These are phyloP conservation scores for Cyberlindnera nakhonratchasimensis DNA, from an alignment of 805 yeast species.

Conservation along the genomic window DNA sequence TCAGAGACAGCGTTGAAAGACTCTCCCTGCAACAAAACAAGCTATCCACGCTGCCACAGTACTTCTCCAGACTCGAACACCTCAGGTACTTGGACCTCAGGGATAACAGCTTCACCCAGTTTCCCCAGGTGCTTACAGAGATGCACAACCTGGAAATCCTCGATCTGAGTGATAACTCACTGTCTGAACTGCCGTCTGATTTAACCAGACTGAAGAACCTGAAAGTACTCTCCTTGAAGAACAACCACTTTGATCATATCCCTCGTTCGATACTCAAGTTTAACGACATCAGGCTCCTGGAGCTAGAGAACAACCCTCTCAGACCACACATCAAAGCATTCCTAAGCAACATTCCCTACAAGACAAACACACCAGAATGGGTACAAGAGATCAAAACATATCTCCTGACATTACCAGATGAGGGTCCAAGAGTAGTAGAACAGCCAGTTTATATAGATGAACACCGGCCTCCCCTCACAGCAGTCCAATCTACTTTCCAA, in stretches of 20 bases:
- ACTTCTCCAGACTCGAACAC: constrained; percentile 40
- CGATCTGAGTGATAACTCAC: constrained; percentile 57
- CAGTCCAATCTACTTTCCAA: constrained; percentile 7
- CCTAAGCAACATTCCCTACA: constrained; percentile 33
- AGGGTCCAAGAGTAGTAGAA: constrained; percentile 1
- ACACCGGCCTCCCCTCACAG: constrained; percentile 3
- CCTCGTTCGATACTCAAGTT: constrained; percentile 52
- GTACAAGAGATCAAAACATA: constrained; percentile 18
- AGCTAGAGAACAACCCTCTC: constrained; percentile 60
- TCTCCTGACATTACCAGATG: constrained; percentile 7
- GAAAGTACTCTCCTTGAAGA: constrained; percentile 57
- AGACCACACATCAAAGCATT: constrained; percentile 43
- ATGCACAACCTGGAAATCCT: constrained; percentile 53
- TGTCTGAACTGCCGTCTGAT: constrained; percentile 53
- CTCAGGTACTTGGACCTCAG: constrained; percentile 65
- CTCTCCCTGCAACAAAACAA: constrained; percentile 53
- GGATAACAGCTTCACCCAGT: constrained; percentile 48
- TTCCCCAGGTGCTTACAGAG: constrained; percentile 46
- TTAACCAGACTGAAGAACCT: constrained; percentile 40
- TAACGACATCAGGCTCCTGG: constrained; percentile 51
- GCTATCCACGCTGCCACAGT: constrained; percentile 44
- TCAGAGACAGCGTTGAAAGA: constrained; percentile 41
- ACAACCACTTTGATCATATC: constrained; percentile 53
- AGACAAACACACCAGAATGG: constrained; percentile 45
- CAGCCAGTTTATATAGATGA: constrained; percentile 4